Base-by-base conservation (phyloP, 495 filamentous ascomycete genomes). In the Baudoinia panamericana region DNA sequence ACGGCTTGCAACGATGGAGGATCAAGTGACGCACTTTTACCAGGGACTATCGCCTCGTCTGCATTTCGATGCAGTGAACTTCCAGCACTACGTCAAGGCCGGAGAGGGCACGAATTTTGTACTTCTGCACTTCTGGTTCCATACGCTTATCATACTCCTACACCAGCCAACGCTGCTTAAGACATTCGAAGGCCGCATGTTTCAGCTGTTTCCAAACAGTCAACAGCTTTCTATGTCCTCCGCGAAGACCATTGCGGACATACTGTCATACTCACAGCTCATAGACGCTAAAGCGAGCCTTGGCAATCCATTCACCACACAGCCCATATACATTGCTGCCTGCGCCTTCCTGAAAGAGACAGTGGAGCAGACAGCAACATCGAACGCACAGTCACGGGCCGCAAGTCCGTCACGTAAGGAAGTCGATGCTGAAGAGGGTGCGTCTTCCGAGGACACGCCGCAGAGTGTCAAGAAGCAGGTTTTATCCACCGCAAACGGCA, bases 41-140 rank as follows among this genome's bases (percentile, higher is more conserved):
- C 77, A 86, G 51, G 72, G 71, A 39, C 65, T 84, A 37, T 78
- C 82, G 21, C 67, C 69, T 8, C 69, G 66, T 36, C 71, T 92
- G 28, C 76, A 81, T 56, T 88, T 92, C 62, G 81, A 82, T 55
- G 79, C 77, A 12, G 63, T 69, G 36, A 86, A 86, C 56, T 85
- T 87, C 49, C 75, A 76, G 47, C 66, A 76, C 16, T 85, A 88
- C 50, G 77, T 82, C 11, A 79, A 76, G 52, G 70, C 70, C 21
- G 75, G 80, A 27, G 79, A 87, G 45, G 79, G 82, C 20, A 81
- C 81, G 9, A 86, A 81, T 32, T 92, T 88, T 44, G 79, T 87
- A 38, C 67, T 92, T n/a, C 64, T 88, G 21, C 84, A 92, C 55
- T 84, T 88, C 54, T 92, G 84, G 84, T 88, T 88, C 51, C 84